Evolutionary conservation across 2,329 filamentous ascomycete species (phyloP).

Genomic region (Botryosphaeria dothidea): DNA sequence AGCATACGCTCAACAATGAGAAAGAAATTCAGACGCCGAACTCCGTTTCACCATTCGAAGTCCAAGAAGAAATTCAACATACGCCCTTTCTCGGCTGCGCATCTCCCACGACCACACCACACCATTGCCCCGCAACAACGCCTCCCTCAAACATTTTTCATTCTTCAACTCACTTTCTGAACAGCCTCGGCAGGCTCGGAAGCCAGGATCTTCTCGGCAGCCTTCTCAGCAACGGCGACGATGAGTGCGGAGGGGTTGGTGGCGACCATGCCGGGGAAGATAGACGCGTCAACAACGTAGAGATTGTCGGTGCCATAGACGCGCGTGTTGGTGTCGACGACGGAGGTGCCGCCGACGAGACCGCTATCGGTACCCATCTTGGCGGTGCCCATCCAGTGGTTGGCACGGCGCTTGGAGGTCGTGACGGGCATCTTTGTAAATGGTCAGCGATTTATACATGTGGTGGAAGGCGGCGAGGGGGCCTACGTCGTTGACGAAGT

Average conservation of each 20-base stretch:
- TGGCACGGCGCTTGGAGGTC: slow-evolving; percentile 41
- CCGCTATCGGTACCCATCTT: slow-evolving; percentile 54
- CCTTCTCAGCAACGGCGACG: slow-evolving; percentile 37
- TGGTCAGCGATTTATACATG: not conserved
- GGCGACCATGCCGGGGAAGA: slow-evolving; percentile 45
- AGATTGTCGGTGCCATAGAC: slow-evolving; percentile 51
- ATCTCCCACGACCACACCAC: not conserved
- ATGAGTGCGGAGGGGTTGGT: slow-evolving; percentile 43
- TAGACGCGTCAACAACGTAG: slow-evolving; percentile 49
- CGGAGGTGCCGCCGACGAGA: slow-evolving; percentile 43
- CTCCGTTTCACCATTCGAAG: not conserved
- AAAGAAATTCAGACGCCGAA: not conserved
- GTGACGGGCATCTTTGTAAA: slow-evolving; percentile 31
- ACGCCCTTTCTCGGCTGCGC: not conserved
- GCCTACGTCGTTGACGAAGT: slow-evolving; percentile 53
- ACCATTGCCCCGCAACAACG: not conserved
- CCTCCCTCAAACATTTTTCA: slow-evolving; percentile 4
- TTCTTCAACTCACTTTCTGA: slow-evolving; percentile 19
- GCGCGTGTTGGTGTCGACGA: slow-evolving; percentile 53
- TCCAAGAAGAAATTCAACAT: not conserved
- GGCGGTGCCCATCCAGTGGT: slow-evolving; percentile 57
- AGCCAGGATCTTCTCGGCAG: slow-evolving; percentile 38
- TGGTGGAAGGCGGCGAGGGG: slow-evolving; percentile 6
- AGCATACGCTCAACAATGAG: not conserved
- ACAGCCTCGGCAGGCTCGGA: not conserved